A percentile compares a stretch with the other conserved stretches of the same genome.
Conservation (phyloP, 2,329 filamentous ascomycete genomes). For the Fusarium begoniae region DNA sequence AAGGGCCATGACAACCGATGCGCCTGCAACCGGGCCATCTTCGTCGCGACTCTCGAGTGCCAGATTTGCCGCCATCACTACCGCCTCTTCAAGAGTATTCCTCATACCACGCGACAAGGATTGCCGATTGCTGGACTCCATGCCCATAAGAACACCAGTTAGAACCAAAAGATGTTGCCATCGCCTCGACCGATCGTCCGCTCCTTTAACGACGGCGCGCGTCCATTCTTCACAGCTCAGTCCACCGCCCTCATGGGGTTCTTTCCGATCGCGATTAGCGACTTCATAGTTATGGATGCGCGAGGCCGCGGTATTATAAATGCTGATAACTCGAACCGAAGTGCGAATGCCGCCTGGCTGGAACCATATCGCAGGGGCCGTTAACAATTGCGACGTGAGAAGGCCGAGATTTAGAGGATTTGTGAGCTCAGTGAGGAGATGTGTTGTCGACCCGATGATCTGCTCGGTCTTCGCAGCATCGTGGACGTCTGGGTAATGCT, state of each 20-base stretch:
- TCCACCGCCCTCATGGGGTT: slow-evolving; percentile 52
- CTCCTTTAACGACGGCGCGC: slow-evolving; percentile 64
- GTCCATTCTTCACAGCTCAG: slow-evolving; percentile 64
- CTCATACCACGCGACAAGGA: slow-evolving; percentile 72
- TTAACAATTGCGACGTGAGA: slow-evolving; percentile 76
- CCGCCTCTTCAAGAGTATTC: slow-evolving; percentile 74
- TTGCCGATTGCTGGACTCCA: slow-evolving; percentile 70
- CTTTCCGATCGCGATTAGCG: slow-evolving; percentile 47
- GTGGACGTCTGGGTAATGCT: slow-evolving; percentile 64
- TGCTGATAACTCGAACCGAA: slow-evolving; percentile 72
- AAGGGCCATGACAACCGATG: slow-evolving; percentile 73
- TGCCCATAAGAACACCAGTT: slow-evolving; percentile 79
- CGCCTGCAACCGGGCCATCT: slow-evolving; percentile 54
- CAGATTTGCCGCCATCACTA: slow-evolving; percentile 80
- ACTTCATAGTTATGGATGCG: slow-evolving; percentile 61
- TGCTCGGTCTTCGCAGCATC: slow-evolving; percentile 61
- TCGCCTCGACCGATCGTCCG: slow-evolving; percentile 67
- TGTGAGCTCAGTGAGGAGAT: slow-evolving; percentile 73
- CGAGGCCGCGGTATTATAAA: slow-evolving; percentile 74
- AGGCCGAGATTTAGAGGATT: slow-evolving; percentile 80
- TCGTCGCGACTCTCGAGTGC: slow-evolving; percentile 64
- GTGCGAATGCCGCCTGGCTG: slow-evolving; percentile 67
- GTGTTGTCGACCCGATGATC: slow-evolving; percentile 72
- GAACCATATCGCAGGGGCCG: slow-evolving; percentile 76
- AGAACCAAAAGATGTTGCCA: slow-evolving; percentile 90